Evolutionary conservation across 2,329 filamentous ascomycete species (phyloP), one percentile per base, ranked within the genome.

Genomic region (Fusarium lateritium): DNA sequence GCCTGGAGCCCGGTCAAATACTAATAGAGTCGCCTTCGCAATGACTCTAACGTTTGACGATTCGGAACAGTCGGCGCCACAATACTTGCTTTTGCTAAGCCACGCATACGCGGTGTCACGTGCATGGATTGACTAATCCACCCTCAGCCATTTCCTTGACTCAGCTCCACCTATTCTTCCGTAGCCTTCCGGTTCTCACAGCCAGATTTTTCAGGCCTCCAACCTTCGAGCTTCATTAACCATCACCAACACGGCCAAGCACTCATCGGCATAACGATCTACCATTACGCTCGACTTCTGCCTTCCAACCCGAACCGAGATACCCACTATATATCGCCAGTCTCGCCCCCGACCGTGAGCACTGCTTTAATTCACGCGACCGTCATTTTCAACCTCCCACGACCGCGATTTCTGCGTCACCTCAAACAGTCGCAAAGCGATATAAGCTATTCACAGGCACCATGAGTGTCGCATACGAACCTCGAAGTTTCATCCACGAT

Each of bases 401-500:
- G 50, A 54, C 53, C 45, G 66, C 66, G 55, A 61, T 63, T 47
- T 49, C 69, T 55, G 56, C 71, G 52, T 70, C 65, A 36, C 57
- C 49, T 44, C 22, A 40, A 40, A 62, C 38, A 50, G 43, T 53
- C 62, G 53, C 47, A 59, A 44, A 51, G 56, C 52, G 10, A 47
- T 50, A 50, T 46, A 62, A 50, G 28, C 65, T 56, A 55, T 53
- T 59, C 56, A 61, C 57, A 53, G 68, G 57, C 75, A 80, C 72
- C 49, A 86, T 86, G 84, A 84, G 81, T 67, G 83, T 87, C 71
- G 84, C 83, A 40, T 87, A 84, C 73, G 84, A 87, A 69, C 77
- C 82, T 24, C 79, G 84, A 61, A 81, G 77, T 69, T 84, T 86
- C 63, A 80, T 85, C 39, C 80, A 85, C 56, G 82, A 84, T 53